A percentile compares a stretch with the other conserved stretches of the same genome.
phyloP scores from a whole-genome alignment of 164 flowering plant genomes.

The Sextonia rubra region DNA sequence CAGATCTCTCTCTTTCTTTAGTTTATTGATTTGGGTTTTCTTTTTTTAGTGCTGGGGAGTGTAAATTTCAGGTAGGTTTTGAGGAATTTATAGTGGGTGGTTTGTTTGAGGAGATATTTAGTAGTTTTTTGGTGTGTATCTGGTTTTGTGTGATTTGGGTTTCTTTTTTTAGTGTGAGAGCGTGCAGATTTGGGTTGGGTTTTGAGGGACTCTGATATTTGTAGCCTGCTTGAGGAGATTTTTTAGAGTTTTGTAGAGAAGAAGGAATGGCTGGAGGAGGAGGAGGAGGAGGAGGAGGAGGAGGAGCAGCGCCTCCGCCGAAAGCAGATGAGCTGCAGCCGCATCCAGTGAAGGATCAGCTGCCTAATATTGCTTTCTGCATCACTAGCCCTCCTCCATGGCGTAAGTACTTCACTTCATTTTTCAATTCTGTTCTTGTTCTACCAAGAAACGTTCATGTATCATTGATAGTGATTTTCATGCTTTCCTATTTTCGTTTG shows the following conservation, averaged over 20 bases:
- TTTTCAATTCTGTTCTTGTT: background rate
- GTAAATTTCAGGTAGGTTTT: background rate
- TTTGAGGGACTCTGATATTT: background rate
- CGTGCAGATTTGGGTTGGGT: background rate
- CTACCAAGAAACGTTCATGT: background rate
- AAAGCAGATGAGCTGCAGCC: conserved; percentile 70
- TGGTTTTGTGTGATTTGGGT: background rate
- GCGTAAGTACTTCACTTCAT: conserved; percentile 42
- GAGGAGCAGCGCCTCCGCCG: conserved; percentile 59
- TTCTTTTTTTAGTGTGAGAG: no score
- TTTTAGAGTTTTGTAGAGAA: conserved; percentile 3
- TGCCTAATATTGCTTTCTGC: conserved; percentile 62
- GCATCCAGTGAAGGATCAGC: conserved; percentile 74
- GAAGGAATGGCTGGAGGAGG: conserved; percentile 11
- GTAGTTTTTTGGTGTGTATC: background rate
- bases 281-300: conserved; percentile 23
- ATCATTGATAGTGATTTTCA: background rate
- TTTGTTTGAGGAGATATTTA: background rate
- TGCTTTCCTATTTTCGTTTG: background rate
- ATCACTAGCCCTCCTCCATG: conserved; percentile 88
- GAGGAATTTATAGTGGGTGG: background rate
- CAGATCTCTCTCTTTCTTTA: no score
- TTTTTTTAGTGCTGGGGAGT: no score
- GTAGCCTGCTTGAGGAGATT: background rate
- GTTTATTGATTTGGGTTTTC: no score